A percentile compares a stretch with the other conserved stretches of the same genome.
Evolutionary conservation across 1,139 yeast genomes (phyloP).

Genomic region (Lodderomyces theae): DNA sequence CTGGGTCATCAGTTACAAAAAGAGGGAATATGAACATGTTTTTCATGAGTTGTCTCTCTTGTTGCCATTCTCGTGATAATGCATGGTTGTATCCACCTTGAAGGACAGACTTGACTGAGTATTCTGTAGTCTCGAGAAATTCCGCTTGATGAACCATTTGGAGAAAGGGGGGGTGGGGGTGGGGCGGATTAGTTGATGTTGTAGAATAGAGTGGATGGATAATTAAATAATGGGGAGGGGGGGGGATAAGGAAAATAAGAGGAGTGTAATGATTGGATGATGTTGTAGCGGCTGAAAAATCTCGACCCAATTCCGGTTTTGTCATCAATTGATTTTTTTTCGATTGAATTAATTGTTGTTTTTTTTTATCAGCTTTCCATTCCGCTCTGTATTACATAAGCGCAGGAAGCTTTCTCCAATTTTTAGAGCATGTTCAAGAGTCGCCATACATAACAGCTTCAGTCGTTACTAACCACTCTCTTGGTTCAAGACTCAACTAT

Average conservation of each 20-base stretch:
- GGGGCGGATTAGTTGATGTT: no score
- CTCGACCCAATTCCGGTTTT: neutral
- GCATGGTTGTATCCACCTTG: constrained; percentile 97
- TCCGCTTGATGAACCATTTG: constrained; percentile 69
- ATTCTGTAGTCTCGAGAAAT: constrained; percentile 54
- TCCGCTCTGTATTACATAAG: neutral
- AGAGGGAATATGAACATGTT: constrained; percentile 92
- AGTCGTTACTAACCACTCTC: no score
- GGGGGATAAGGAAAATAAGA: neutral
- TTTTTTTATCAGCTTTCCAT: neutral
- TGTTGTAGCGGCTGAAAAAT: neutral
- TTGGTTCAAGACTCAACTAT: no score
- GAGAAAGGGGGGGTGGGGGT: no score
- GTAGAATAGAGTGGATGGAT: no score
- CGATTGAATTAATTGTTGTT: neutral
- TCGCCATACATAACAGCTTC: no score
- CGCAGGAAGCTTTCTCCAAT: no score
- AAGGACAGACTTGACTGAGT: constrained; percentile 71
- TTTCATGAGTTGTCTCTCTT: constrained; percentile 76
- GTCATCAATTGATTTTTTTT: no score
- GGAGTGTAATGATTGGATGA: neutral
- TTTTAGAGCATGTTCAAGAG: no score
- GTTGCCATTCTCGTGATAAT: constrained; percentile 86
- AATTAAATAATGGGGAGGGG: no score
- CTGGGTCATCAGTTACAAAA: constrained; percentile 77